Conservation (phyloP, 352 stramenopile genomes). For the Pythium pectinolyticum region DNA sequence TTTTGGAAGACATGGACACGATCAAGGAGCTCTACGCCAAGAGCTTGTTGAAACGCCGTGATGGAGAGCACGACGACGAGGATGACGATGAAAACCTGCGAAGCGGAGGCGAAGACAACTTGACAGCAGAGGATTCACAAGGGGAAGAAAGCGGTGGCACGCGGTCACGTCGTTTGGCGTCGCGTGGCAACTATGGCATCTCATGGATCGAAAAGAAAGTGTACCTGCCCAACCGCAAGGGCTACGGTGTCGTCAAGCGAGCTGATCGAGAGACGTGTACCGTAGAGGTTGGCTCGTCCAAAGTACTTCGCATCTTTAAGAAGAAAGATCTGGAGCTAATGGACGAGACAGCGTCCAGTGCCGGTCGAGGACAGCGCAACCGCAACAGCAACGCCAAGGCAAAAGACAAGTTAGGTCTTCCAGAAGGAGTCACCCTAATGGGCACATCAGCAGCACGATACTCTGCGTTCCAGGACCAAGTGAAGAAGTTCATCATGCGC, state of each 20-base stretch:
- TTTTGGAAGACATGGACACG: constrained; percentile 80
- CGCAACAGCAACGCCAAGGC: constrained; percentile 66
- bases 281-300: constrained; percentile 71
- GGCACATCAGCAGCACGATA: constrained; percentile 81
- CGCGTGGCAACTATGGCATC: constrained; percentile 79
- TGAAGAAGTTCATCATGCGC: constrained; percentile 83
- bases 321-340: constrained; percentile 86
- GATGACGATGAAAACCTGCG: constrained; percentile 48
- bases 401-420: constrained; percentile 70
- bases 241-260: constrained; percentile 77
- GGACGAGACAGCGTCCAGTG: constrained; percentile 56
- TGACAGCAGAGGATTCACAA: constrained; percentile 71
- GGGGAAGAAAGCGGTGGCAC: constrained; percentile 68
- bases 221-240: constrained; percentile 73
- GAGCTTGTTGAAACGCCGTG: constrained; percentile 55
- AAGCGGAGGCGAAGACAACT: constrained; percentile 57
- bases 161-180: constrained; percentile 68
- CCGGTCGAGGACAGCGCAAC: constrained; percentile 51
- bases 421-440: constrained; percentile 77
- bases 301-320: constrained; percentile 82
- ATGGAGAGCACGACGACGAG: constrained; percentile 54
- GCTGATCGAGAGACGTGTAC: constrained; percentile 85
- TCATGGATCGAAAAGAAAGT: constrained; percentile 89
- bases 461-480: constrained; percentile 79
- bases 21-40: constrained; percentile 79